Base-by-base conservation (phyloP, 805 yeast genomes). In the Nakazawaea molendinolei region DNA sequence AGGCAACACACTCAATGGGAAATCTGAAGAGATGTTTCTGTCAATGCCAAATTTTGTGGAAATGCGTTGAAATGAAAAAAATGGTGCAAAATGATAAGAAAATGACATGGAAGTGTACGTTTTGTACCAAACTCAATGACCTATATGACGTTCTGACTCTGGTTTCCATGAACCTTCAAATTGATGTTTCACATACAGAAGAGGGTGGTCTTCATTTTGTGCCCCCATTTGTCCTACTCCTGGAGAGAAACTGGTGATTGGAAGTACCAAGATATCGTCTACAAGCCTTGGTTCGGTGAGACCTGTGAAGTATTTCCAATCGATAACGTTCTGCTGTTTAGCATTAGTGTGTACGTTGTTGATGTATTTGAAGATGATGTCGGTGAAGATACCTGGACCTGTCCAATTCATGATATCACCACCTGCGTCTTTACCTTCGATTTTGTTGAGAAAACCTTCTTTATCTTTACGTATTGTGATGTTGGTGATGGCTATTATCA, bases 371-470 rank as follows among this genome's bases (percentile, higher is more conserved):
- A 92, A 86, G 16, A 92, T 67, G 8, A 74, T 61, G 54, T 92
- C 97, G 0, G 98, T 90, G 76, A 89, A 92, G 16, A 86, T 75
- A 1, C 95, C 97, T 0, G 97, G 95, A 0, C 98, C 98, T 0
- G 97, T 86, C 95, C 95, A 86, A 50, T 81, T 73, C 94, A 86
- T 85, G 36, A 86, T 73, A 51, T 81, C 87, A 15, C 78, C 78
- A 5, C 94, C 95, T 7, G 66, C 60, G 44, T 79, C 79, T 45
- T 74, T 72, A 5, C 84, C 79, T 31, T 67, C 60, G 0, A 74
- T 61, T 34, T 64, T 58, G 1, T 54, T 52, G 37, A 84, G 61
- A 3, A 53, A 52, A 1, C 77, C 77, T n/a, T 58, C 56, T 13
- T 49, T 42, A 43, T 70, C 60, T 40, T 79, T 71, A 22, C 70